phyloP scores from a whole-genome alignment of 805 yeast species.

The Blastobotrys americana region DNA sequence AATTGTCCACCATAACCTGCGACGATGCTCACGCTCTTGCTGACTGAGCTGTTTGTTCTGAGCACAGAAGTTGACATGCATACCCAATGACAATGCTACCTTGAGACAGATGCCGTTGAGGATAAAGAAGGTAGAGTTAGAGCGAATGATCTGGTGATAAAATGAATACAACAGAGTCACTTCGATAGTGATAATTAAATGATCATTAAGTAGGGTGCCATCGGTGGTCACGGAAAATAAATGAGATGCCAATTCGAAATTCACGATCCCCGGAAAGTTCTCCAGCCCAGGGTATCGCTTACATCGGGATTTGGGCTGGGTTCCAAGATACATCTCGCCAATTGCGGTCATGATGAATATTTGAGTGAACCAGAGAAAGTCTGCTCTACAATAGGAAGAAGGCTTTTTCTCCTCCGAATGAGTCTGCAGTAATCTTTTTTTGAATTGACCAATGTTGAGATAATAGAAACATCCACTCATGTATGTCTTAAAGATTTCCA shows the following conservation, averaged over 20 bases:
- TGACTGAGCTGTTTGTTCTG: conserved; percentile 6
- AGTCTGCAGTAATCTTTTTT: conserved; percentile 9
- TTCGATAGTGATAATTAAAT: conserved; percentile 13
- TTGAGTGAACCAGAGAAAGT: conserved; percentile 13
- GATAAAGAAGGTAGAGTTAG: conserved; percentile 14
- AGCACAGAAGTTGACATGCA: conserved; percentile 17
- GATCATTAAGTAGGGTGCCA: conserved; percentile 10
- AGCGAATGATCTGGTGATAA: conserved; percentile 18
- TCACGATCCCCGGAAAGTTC: conserved; percentile 16
- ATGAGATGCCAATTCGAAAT: conserved; percentile 14
- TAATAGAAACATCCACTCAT: conserved; percentile 20
- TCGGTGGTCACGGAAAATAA: conserved; percentile 12
- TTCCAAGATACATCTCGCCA: conserved; percentile 20
- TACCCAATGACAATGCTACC: conserved; percentile 17
- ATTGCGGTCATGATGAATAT: conserved; percentile 18
- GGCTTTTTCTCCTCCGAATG: conserved; percentile 6
- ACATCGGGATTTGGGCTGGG: not conserved
- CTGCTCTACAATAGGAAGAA: conserved; percentile 2
- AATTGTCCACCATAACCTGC: conserved; percentile 24
- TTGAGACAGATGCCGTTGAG: conserved; percentile 18
- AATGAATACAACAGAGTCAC: conserved; percentile 17
- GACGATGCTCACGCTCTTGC: conserved; percentile 19
- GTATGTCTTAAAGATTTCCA: conserved; percentile 12
- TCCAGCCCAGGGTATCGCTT: conserved; percentile 8
- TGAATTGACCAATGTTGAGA: conserved; percentile 15